phyloP scores from a whole-genome alignment of 2,329 filamentous ascomycete species.

The Fusarium fracticaudum region DNA sequence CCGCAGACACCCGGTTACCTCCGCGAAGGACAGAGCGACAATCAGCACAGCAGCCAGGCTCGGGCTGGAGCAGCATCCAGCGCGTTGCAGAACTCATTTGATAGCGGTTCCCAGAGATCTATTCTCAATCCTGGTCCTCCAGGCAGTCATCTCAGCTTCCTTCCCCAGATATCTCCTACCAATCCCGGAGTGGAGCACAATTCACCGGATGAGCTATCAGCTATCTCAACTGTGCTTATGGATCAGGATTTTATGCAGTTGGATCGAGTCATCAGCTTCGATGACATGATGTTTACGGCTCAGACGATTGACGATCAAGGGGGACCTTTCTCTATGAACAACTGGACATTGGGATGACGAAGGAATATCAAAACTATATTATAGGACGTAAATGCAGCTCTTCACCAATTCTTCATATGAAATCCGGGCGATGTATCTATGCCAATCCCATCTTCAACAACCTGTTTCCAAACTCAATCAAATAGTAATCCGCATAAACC shows the following conservation, averaged over 20 bases:
- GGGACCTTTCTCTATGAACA: neutral
- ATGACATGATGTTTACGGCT: conserved; percentile 48
- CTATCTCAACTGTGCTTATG: conserved; percentile 46
- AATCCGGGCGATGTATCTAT: neutral
- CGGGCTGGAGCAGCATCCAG: rapidly evolving
- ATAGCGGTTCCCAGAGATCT: neutral
- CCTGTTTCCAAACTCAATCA: conserved; percentile 47
- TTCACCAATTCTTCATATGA: neutral
- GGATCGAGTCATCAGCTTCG: conserved; percentile 49
- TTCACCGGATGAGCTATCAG: conserved; percentile 40
- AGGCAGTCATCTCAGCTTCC: neutral
- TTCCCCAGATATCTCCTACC: conserved; percentile 21
- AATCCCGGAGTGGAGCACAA: conserved; percentile 1
- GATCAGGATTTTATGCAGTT: conserved; percentile 47
- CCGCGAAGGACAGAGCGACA: rapidly evolving
- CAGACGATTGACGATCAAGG: conserved; percentile 25
- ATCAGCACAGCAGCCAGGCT: neutral
- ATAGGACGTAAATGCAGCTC: too few species aligned
- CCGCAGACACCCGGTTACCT: rapidly evolving
- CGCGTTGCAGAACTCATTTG: neutral
- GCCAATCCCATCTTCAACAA: conserved; percentile 24
- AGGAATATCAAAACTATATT: neutral
- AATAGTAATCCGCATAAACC: conserved; percentile 61
- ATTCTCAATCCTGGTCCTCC: neutral
- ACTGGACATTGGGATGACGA: conserved; percentile 5